Evolutionary conservation across 306 rosid genomes (phyloP), one percentile per base, ranked within the genome.

Genomic region (Ceratonia siliqua): DNA sequence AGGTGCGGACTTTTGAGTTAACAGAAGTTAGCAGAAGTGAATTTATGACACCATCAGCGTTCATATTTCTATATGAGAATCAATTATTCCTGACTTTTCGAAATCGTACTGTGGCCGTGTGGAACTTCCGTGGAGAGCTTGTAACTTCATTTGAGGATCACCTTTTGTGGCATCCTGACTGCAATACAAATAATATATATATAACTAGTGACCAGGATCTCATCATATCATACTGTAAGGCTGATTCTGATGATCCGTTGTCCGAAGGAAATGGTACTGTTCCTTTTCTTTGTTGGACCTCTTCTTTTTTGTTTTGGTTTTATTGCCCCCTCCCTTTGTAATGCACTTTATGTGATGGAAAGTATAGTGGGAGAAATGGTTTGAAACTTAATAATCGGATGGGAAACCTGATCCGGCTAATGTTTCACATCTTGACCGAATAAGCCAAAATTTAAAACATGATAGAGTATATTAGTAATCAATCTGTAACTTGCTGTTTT

Each of bases 51-150:
- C 99, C 99, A 6, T 95, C 98, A 14, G 99, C 99, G 39, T 95
- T 95, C 63, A 95, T 95, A 83, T 95, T 95, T 82, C 84, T 95
- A 32, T 95, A 95, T 6, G 99, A 92, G 89, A 95, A 95, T 78
- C 99, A 95, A 75, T 72, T 95, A 69, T 95, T 95, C 79, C 82
- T 95, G 62, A 95, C 99, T 5, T 95, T 95, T 81, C 89, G 97
- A 62, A 89, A 92, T 46, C 96, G 99, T 12, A 89, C 97, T 42
- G 99, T 95, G 83, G 99, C 98, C 57, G 99, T 95, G 57, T 95
- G 99, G 99, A 95, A 95, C 86, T 92, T 95, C 62, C 98, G 99
- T 28, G 99, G 99, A 59, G 99, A 95, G 87, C 98, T 95, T 76
- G 99, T 95, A 21, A 95, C 99, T 30, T 95, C 99, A 1, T 95